Base-by-base conservation (phyloP, 495 filamentous ascomycete genomes). In the Sabuloglossum arenarium region DNA sequence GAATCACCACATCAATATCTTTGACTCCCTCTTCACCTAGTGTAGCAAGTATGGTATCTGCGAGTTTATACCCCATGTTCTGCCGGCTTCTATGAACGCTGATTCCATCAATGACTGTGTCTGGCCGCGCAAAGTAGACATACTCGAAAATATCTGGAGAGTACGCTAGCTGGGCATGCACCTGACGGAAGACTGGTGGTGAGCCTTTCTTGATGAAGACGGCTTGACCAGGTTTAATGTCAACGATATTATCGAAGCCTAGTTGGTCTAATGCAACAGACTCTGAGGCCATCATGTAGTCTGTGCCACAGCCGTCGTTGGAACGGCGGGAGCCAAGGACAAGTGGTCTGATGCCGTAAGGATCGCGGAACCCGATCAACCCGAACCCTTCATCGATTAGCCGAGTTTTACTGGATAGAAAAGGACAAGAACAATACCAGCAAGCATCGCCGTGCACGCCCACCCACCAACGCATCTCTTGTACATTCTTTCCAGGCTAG, bases 271-370 rank as follows among this genome's bases (percentile, higher is more conserved):
- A 71, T 51, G 91, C 91, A 58, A 97, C 85, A 31, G 85, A 91
- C 69, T 98, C 91, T n/a, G 88, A 95, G 0, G 91, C 86, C 73
- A 98, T 80, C 85, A 97, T 93, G 70, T 96, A 98, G 69, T 97
- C 91, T 54, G 65, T 85, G 23, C 83, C 84, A 0, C 78, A 75
- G 27, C 76, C 75, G 54, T 75, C 71, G n/a, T 81, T 64, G 0
- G 83, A 84, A 3, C 77, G 75, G 42, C 85, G 77, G 60, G 79
- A 82, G 46, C 91, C 91, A 5, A 96, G 72, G 42, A 88, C 76
- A 53, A 98, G 74, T 0, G 91, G 91, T 30, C 91, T 83, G 59
- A 98, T 98, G 60, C 89, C 91, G 61, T 90, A 80, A 8, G 80
- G 73, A 67, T 96, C 91, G 56, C 86, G 77, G 75, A 96, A 97